Conservation (phyloP, 2,329 filamentous ascomycete species). For the Neonectria sp. region DNA sequence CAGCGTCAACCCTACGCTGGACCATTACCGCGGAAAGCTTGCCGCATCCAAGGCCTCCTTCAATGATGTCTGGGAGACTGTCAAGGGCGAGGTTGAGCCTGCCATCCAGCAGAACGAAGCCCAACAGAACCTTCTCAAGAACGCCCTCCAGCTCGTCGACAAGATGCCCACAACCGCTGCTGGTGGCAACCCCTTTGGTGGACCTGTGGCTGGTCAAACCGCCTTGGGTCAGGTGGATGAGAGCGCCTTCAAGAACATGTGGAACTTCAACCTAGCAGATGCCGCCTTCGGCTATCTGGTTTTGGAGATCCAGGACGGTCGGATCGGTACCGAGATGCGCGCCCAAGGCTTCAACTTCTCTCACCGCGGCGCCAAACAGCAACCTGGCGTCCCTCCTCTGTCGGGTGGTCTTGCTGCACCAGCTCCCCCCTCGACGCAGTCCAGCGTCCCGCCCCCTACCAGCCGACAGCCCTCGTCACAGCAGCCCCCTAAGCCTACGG, state of each 20-base stretch:
- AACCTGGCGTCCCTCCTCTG: conserved; percentile 54
- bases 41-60: conserved; percentile 98
- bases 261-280: conserved; percentile 99
- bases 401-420: conserved; percentile 52
- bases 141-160: conserved; percentile 92
- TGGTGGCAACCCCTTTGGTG: conserved; percentile 96
- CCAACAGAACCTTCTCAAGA: conserved; percentile 91
- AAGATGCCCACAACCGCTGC: conserved; percentile 98
- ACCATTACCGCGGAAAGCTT: conserved; percentile 98
- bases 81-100: conserved; percentile 95
- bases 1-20: conserved; percentile 96
- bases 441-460: conserved; percentile 51
- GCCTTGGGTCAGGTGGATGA: conserved; percentile 93
- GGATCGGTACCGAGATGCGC: conserved; percentile 98
- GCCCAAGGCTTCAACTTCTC: conserved; percentile 99
- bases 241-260: conserved; percentile 99
- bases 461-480: conserved; percentile 56
- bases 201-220: conserved; percentile 79
- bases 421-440: conserved; percentile 55
- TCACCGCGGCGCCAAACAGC: conserved; percentile 89
- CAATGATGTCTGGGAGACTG: conserved; percentile 99
- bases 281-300: conserved; percentile 97
- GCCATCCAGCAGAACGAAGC: conserved; percentile 94
- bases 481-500: conserved; percentile 60
- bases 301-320: conserved; percentile 92